Evolutionary conservation across 352 stramenopile species (phyloP).

Genomic region (Blastocystis sp.): DNA sequence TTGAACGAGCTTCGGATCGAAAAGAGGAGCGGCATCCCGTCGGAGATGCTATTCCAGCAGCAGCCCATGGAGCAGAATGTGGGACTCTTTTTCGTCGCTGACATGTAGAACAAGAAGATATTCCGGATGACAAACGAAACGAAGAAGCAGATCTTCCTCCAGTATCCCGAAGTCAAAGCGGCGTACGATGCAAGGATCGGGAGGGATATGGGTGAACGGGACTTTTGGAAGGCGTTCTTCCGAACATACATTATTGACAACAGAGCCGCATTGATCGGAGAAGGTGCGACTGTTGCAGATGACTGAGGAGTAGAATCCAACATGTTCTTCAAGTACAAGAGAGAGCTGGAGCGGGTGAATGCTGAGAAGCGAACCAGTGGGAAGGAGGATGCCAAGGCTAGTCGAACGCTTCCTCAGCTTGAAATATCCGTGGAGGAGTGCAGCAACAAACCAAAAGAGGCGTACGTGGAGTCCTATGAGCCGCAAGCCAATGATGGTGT

Average conservation of each 20-base stretch:
- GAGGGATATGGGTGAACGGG: conserved; percentile 7
- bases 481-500: conserved; percentile 51
- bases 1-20: background rate
- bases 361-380: background rate
- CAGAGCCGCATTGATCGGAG: background rate
- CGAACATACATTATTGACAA: conserved; percentile 54
- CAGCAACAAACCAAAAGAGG: conserved; percentile 22
- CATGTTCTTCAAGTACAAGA: conserved; percentile 22
- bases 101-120: conserved; percentile 42
- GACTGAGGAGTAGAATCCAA: background rate
- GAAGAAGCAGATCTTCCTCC: conserved; percentile 55
- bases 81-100: background rate
- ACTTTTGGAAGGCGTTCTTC: conserved; percentile 54
- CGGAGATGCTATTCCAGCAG: conserved; percentile 56
- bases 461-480: conserved; percentile 10
- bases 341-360: background rate
- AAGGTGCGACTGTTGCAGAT: background rate
- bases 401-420: background rate
- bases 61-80: conserved; percentile 62
- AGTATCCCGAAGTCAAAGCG: conserved; percentile 49
- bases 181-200: background rate
- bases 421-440: conserved; percentile 55
- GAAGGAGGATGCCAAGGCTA: background rate
- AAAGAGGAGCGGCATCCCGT: conserved; percentile 23
- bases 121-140: conserved; percentile 61